A percentile compares a stretch with the other conserved stretches of the same genome.
Conservation (phyloP, 164 flowering plant genomes). For the Liriodendron chinense region DNA sequence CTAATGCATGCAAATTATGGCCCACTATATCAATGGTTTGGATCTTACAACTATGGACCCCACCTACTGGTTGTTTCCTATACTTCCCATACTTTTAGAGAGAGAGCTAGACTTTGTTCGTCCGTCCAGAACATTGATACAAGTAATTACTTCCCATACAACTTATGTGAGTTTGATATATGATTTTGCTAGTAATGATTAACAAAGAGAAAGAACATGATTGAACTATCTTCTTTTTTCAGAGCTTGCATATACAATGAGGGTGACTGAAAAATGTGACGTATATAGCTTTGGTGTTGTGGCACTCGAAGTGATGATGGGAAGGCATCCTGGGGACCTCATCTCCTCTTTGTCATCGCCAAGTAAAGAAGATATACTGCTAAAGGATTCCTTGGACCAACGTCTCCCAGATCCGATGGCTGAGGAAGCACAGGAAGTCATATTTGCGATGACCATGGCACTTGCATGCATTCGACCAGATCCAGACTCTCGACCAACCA, state of each 20-base stretch:
- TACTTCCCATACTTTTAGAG: too few species aligned
- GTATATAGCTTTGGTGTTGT: slow-evolving; percentile 77
- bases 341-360: slow-evolving; percentile 29
- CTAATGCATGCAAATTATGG: too few species aligned
- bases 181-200: too few species aligned
- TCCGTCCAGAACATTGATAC: too few species aligned
- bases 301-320: slow-evolving; percentile 61
- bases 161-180: too few species aligned
- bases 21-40: too few species aligned
- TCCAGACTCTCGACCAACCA: slow-evolving; percentile 3
- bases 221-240: neutral
- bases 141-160: too few species aligned
- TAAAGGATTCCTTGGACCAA: slow-evolving; percentile 2
- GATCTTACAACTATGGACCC: too few species aligned
- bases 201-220: too few species aligned
- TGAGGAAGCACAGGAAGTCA: neutral
- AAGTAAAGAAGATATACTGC: neutral
- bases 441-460: neutral
- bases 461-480: neutral
- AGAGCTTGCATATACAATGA: slow-evolving; percentile 61
- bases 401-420: neutral
- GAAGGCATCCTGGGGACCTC: slow-evolving; percentile 64
- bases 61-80: too few species aligned
- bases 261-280: slow-evolving; percentile 59
- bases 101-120: too few species aligned